These are phyloP conservation scores for Tetrapyrgos nigripes DNA, from an alignment of 1,284 basidiomycete genomes.

Conservation along the genomic window DNA sequence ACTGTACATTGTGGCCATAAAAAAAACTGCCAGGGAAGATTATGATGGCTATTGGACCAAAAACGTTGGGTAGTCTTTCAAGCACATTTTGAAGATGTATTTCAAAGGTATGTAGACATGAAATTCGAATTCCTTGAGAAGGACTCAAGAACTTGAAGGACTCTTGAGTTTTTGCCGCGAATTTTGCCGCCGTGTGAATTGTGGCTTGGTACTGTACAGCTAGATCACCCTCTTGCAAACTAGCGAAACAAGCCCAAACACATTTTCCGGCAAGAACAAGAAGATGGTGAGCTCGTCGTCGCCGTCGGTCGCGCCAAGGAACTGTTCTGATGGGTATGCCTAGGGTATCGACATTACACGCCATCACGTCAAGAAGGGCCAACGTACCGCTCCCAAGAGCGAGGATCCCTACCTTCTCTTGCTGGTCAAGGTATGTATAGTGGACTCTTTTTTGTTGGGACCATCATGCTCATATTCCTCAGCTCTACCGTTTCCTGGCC, in stretches of 20 bases:
- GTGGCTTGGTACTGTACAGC: no score
- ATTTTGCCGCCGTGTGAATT: not conserved
- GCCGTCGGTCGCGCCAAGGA: constrained; percentile 25
- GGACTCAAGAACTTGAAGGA: no score
- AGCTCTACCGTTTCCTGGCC: constrained; percentile 99
- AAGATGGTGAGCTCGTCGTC: constrained; percentile 77
- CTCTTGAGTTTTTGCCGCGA: constrained; percentile 23
- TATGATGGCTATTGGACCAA: no score
- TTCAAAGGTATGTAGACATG: no score
- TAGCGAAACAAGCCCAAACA: constrained; percentile 46
- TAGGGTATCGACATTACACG: constrained; percentile 97
- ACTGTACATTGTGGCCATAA: no score
- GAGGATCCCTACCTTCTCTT: constrained; percentile 99
- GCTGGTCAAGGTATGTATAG: constrained; percentile 87
- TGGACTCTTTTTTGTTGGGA: constrained; percentile 6
- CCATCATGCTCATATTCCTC: constrained; percentile 19
- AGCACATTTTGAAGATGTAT: no score
- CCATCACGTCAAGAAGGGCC: constrained; percentile 99
- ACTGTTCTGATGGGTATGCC: constrained; percentile 18
- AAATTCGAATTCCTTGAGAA: no score
- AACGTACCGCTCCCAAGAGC: constrained; percentile 94
- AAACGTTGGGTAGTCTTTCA: no score
- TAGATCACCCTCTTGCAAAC: constrained; percentile 54
- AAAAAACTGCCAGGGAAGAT: no score
- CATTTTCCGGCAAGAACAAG: constrained; percentile 59